phyloP scores from a whole-genome alignment of 352 stramenopile species.

The Aphanomyces euteiches region DNA sequence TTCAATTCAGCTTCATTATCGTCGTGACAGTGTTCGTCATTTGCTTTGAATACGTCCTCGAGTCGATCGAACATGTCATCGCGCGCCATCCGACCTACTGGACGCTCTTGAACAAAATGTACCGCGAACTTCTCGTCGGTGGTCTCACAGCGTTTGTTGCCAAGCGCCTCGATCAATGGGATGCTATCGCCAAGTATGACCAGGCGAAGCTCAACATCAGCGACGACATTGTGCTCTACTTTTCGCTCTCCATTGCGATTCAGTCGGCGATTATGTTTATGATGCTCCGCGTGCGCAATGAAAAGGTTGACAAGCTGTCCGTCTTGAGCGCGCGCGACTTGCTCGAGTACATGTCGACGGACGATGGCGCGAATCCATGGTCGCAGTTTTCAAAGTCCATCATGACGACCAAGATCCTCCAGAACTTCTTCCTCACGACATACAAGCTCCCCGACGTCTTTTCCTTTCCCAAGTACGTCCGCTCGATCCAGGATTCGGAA shows the following conservation, averaged over 20 bases:
- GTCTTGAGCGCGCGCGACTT: conserved; percentile 10
- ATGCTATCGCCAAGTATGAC: not conserved
- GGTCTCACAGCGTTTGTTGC: conserved; percentile 27
- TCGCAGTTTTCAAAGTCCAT: not conserved
- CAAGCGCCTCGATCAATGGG: conserved; percentile 28
- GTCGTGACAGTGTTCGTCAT: conserved; percentile 19
- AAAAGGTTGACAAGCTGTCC: conserved; percentile 11
- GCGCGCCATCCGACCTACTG: conserved; percentile 28
- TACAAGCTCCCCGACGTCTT: conserved; percentile 25
- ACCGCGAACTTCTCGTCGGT: conserved; percentile 26
- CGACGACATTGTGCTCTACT: conserved; percentile 30
- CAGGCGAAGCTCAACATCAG: conserved; percentile 9
- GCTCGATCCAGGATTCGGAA: conserved; percentile 26
- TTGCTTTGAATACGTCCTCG: conserved; percentile 12
- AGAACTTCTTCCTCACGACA: conserved; percentile 27
- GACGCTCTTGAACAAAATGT: conserved; percentile 27
- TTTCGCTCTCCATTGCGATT: conserved; percentile 25
- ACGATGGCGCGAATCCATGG: not conserved
- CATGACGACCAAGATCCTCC: conserved; percentile 22
- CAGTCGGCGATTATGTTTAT: conserved; percentile 31
- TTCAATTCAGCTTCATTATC: conserved; percentile 18
- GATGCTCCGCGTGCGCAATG: conserved; percentile 20
- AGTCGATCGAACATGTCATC: conserved; percentile 22
- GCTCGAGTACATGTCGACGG: not conserved
- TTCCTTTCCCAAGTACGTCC: conserved; percentile 25